These are phyloP conservation scores for Tylopilus sp. DNA, from an alignment of 768 basidiomycete species.

Conservation along the genomic window DNA sequence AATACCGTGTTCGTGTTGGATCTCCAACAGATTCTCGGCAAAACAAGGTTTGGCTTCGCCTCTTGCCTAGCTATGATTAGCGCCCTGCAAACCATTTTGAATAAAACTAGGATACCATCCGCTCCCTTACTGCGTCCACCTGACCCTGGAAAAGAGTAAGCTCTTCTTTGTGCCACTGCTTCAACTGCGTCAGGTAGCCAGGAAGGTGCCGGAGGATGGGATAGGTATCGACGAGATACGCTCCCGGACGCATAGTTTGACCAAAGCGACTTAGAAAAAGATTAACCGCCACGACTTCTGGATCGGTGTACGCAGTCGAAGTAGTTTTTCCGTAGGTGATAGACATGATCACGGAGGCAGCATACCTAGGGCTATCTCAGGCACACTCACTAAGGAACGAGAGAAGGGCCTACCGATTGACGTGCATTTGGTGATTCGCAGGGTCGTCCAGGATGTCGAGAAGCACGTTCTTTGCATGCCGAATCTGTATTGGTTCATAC, in stretches of 20 bases:
- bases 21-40: slow-evolving; percentile 36
- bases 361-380: slow-evolving; percentile 27
- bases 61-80: slow-evolving; percentile 15
- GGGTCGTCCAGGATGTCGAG: slow-evolving; percentile 36
- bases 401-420: slow-evolving; percentile 21
- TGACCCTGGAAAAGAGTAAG: slow-evolving; percentile 31
- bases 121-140: slow-evolving; percentile 25
- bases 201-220: slow-evolving; percentile 25
- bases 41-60: slow-evolving; percentile 31
- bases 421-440: slow-evolving; percentile 32
- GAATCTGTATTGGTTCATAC: slow-evolving; percentile 33
- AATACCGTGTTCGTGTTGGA: slow-evolving; percentile 31
- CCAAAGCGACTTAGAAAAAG: slow-evolving; percentile 26
- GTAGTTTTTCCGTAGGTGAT: slow-evolving; percentile 40
- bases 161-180: slow-evolving; percentile 47
- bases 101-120: slow-evolving; percentile 24
- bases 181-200: slow-evolving; percentile 46
- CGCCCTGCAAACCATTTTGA: neutral
- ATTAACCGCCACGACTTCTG: slow-evolving; percentile 32
- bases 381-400: neutral
- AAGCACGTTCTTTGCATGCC: slow-evolving; percentile 31
- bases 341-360: slow-evolving; percentile 37
- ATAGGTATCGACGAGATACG: slow-evolving; percentile 26
- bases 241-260: slow-evolving; percentile 19
- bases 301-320: slow-evolving; percentile 36